These are phyloP conservation scores for Neurospora sp. DNA, from an alignment of 495 filamentous ascomycete genomes.

Conservation along the genomic window DNA sequence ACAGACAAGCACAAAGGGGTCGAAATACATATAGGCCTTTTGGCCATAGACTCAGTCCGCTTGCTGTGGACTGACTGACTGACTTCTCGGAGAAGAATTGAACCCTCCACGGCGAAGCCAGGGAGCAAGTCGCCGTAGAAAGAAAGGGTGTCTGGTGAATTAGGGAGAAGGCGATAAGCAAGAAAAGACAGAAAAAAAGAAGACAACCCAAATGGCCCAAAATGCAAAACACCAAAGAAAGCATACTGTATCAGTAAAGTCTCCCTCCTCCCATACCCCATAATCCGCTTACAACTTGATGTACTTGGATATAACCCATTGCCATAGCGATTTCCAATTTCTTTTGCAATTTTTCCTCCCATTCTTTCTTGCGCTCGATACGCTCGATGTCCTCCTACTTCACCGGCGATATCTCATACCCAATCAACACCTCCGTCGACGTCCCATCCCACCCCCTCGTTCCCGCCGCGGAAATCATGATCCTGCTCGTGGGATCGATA, in stretches of 20 bases:
- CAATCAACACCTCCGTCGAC: conserved; percentile 80
- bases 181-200: background rate
- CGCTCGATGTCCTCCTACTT: background rate
- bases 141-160: background rate
- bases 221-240: background rate
- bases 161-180: background rate
- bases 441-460: conserved; percentile 95
- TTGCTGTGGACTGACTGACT: background rate
- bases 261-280: background rate
- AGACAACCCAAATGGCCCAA: background rate
- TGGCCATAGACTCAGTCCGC: background rate
- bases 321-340: background rate
- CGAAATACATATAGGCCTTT: background rate
- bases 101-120: background rate
- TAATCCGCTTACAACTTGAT: background rate
- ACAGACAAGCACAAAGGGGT: background rate
- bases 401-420: conserved; percentile 66
- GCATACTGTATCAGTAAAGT: background rate
- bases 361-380: background rate
- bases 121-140: background rate
- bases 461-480: conserved; percentile 83
- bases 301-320: background rate
- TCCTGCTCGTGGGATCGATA: conserved; percentile 77
- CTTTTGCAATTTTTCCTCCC: background rate
- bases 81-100: background rate